Conservation (phyloP, 148 eudicot species). For the Arbutus unedo region DNA sequence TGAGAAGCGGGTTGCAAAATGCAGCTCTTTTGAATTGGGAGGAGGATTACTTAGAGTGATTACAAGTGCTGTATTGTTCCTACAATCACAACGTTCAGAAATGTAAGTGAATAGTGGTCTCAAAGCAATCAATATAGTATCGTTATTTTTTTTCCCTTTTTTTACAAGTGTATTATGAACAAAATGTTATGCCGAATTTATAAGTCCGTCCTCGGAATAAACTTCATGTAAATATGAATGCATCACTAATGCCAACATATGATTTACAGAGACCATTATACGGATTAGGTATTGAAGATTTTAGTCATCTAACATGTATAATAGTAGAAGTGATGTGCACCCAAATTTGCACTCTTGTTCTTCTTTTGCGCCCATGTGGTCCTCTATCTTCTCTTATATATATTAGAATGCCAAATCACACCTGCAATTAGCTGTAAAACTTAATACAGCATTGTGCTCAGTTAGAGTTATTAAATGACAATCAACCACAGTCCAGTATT, state of each 20-base stretch:
- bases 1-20: too few relatives aligned
- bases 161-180: too few relatives aligned
- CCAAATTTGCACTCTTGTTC: not conserved
- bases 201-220: not conserved
- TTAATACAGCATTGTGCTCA: not conserved
- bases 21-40: not conserved
- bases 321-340: not conserved
- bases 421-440: not conserved
- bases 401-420: not conserved
- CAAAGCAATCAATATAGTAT: not conserved
- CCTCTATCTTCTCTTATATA: not conserved
- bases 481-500: not conserved
- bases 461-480: not conserved
- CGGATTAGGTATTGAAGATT: not conserved
- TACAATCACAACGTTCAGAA: not conserved
- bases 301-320: not conserved
- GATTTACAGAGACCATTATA: not conserved
- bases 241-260: not conserved
- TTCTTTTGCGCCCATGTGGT: not conserved
- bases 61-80: not conserved
- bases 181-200: too few relatives aligned
- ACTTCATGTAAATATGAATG: not conserved
- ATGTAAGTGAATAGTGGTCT: not conserved
- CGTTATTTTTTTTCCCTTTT: not conserved
- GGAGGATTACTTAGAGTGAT: constrained; percentile 25